A percentile compares a stretch with the other conserved stretches of the same genome.
These are phyloP conservation scores for Penicillium sp. DNA, from an alignment of 2,329 filamentous ascomycete genomes.

Conservation along the genomic window DNA sequence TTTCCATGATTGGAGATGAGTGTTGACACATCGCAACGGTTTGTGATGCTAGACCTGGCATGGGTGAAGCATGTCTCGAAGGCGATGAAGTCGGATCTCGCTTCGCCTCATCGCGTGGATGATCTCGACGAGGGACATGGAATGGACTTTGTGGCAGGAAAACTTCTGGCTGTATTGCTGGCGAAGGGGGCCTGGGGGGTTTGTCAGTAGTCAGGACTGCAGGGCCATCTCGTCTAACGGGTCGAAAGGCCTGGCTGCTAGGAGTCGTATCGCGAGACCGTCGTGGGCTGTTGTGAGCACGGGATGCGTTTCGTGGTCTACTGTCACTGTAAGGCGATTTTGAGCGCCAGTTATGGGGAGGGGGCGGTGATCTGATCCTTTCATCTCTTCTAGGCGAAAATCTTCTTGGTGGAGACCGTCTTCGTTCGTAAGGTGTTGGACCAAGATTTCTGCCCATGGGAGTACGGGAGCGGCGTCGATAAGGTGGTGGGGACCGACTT, in stretches of 20 bases:
- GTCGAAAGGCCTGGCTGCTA: conserved; percentile 32
- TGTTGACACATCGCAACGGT: conserved; percentile 60
- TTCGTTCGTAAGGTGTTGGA: conserved; percentile 33
- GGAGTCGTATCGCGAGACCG: conserved; percentile 40
- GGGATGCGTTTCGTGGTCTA: conserved; percentile 32
- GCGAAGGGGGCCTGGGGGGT: conserved; percentile 32
- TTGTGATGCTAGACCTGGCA: conserved; percentile 53
- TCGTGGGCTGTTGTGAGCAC: conserved; percentile 35
- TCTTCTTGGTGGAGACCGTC: conserved; percentile 40
- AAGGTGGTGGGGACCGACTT: conserved; percentile 44
- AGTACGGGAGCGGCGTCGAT: conserved; percentile 45
- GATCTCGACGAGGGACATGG: conserved; percentile 51
- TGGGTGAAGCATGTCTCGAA: conserved; percentile 40
- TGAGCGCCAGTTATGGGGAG: conserved; percentile 39
- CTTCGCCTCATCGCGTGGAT: conserved; percentile 48
- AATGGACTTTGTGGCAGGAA: conserved; percentile 54
- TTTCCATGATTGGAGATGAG: conserved; percentile 60
- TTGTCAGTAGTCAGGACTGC: conserved; percentile 29
- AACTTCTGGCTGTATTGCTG: conserved; percentile 32
- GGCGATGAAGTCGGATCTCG: conserved; percentile 53
- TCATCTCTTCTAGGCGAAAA: conserved; percentile 44
- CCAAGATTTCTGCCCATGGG: conserved; percentile 40
- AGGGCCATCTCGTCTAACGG: conserved; percentile 36
- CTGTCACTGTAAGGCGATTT: conserved; percentile 40
- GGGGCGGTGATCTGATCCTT: conserved; percentile 42